These are phyloP conservation scores for Dipteronia sinensis DNA, from an alignment of 345 rosid genomes.

Conservation along the genomic window DNA sequence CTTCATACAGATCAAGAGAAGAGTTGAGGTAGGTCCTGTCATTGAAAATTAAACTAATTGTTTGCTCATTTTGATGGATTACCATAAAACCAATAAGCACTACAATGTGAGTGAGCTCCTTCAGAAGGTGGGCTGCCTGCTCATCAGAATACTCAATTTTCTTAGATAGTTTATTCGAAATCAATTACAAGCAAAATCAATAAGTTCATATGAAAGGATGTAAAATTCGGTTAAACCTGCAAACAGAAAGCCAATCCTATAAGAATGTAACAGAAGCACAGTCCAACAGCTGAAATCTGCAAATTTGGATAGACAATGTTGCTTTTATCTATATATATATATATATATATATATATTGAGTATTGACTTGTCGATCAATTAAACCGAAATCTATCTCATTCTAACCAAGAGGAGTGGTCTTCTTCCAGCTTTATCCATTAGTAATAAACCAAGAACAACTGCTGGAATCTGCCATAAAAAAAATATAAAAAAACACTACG, in stretches of 20 bases:
- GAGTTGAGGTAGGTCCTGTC: too few species aligned
- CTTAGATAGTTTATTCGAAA: background rate
- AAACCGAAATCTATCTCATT: background rate
- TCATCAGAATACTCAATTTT: background rate
- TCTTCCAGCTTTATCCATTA: conserved; percentile 55
- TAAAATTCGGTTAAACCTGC: conserved; percentile 37
- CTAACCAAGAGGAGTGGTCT: conserved; percentile 49
- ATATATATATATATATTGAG: background rate
- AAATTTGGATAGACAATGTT: background rate
- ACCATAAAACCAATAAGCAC: conserved; percentile 41
- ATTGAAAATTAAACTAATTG: background rate
- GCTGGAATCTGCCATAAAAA: conserved; percentile 33
- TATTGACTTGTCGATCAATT: background rate
- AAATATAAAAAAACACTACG: too few species aligned
- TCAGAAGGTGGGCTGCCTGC: conserved; percentile 27
- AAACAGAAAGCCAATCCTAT: conserved; percentile 47
- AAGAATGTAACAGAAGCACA: conserved; percentile 35
- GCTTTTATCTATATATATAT: too few species aligned
- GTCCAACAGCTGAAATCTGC: conserved; percentile 57
- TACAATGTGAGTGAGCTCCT: conserved; percentile 36
- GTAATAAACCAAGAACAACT: conserved; percentile 25
- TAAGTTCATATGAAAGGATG: background rate
- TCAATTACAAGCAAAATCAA: background rate
- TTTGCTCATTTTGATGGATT: background rate
- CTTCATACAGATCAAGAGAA: too few species aligned